These are phyloP conservation scores for Trypanosoma caninum DNA, from an alignment of 208 protist genomes.

Conservation along the genomic window DNA sequence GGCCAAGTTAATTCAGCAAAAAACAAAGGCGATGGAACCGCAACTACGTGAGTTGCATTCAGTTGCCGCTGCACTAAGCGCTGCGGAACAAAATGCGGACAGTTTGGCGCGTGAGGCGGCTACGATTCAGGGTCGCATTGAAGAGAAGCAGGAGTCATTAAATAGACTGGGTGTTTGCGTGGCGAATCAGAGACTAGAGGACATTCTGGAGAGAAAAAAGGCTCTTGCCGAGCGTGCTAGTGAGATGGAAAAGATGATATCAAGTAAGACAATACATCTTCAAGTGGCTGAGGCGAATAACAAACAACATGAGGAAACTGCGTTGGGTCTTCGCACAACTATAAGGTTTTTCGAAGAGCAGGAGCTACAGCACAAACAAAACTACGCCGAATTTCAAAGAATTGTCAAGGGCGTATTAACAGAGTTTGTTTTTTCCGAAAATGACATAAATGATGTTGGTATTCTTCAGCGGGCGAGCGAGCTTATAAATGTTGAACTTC, in stretches of 20 bases:
- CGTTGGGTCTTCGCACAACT: constrained; percentile 30
- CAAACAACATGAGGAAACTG: constrained; percentile 34
- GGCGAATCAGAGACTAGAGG: constrained; percentile 38
- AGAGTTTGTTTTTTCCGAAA: constrained; percentile 36
- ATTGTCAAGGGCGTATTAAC: constrained; percentile 23
- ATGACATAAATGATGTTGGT: constrained; percentile 45
- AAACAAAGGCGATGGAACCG: constrained; percentile 48
- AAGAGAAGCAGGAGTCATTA: constrained; percentile 50
- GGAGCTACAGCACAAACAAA: constrained; percentile 41
- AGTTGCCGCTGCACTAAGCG: constrained; percentile 42
- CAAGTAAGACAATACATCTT: constrained; percentile 29
- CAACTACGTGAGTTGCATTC: constrained; percentile 48
- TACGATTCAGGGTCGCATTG: constrained; percentile 55
- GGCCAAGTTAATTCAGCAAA: constrained; percentile 34
- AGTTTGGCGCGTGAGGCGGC: constrained; percentile 51
- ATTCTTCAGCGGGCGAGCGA: constrained; percentile 28
- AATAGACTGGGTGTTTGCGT: constrained; percentile 23
- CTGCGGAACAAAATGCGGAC: constrained; percentile 54
- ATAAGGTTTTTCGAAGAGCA: constrained; percentile 51
- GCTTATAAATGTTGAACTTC: constrained; percentile 25
- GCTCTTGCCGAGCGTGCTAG: constrained; percentile 35
- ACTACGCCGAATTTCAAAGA: constrained; percentile 31
- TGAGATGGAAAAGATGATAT: constrained; percentile 28
- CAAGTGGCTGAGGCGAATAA: constrained; percentile 21
- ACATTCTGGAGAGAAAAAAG: constrained; percentile 37